Evolutionary conservation across 2,329 filamentous ascomycete species (phyloP), one percentile per base, ranked within the genome.

Genomic region (Aspergillus awamori): DNA sequence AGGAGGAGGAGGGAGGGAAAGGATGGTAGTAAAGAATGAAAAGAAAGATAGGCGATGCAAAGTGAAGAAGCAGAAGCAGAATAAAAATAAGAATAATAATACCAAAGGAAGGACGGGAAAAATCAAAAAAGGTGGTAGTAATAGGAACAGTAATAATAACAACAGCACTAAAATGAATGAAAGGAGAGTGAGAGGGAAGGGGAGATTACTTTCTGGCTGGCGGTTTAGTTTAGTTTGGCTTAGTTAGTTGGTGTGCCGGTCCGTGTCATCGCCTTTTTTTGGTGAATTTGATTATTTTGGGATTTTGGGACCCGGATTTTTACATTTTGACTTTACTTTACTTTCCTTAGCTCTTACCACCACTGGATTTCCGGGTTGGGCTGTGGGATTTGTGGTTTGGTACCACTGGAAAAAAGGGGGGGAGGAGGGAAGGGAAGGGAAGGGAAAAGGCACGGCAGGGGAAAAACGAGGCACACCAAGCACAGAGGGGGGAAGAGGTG

Each of bases 101-200:
- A 33, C 10, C 38, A 56, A 52, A 53, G 30, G 38, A 55, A 28
- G 53, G 53, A 41, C 45, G 45, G 61, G 24, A 48, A 36, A 48
- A 36, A 55, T 26, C 49, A 54, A 36, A 41, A 13, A 26, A 8
- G 30, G 47, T 30, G 17, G 26, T 30, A 8, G 47, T 48, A 51
- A 33, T 17, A 30, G 26, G 24, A 51, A 49, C 11, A 49, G 28
- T 49, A 49, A 51, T 33, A 51, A 51, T 33, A 51, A 51, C 26
- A 30, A 51, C 47, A 30, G 26, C 47, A 51, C 45, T 49, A 49
- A 28, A 43, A 26, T 26, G 24, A 49, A 26, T 51, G 47, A 51
- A 51, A 51, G 47, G 47, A 51, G 24, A 51, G 47, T 45, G 41
- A 45, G 47, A 51, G 26, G 33, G 47, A 51, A 51, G 47, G 47